A percentile compares a stretch with the other conserved stretches of the same genome.
Evolutionary conservation across 2,329 filamentous ascomycete genomes (phyloP).

Genomic region (Calonectria ilicicola): DNA sequence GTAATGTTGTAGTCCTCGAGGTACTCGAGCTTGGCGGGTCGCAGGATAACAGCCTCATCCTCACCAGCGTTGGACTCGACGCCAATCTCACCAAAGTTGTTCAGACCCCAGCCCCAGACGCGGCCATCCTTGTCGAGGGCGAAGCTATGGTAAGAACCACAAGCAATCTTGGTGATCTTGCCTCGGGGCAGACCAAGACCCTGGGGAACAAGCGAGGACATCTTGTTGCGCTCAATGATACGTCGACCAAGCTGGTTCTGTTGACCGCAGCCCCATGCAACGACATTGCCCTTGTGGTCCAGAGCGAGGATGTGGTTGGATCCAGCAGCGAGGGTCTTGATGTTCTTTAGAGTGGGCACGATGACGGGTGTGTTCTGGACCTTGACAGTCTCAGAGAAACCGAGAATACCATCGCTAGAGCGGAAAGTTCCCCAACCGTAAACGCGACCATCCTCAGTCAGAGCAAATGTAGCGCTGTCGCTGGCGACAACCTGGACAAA

Average conservation of each 20-base stretch:
- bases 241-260: conserved; percentile 73
- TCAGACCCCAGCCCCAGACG: conserved; percentile 87
- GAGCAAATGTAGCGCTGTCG: conserved; percentile 80
- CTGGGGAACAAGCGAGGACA: conserved; percentile 71
- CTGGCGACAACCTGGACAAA: conserved; percentile 76
- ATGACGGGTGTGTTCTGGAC: conserved; percentile 64
- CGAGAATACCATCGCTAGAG: conserved; percentile 72
- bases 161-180: conserved; percentile 65
- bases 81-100: conserved; percentile 86
- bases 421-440: conserved; percentile 90
- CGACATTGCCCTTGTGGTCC: conserved; percentile 73
- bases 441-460: conserved; percentile 80
- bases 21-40: conserved; percentile 74
- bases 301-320: conserved; percentile 79
- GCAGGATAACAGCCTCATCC: conserved; percentile 75
- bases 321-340: conserved; percentile 73
- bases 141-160: conserved; percentile 86
- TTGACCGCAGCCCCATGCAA: conserved; percentile 79
- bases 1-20: conserved; percentile 74
- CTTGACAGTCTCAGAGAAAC: conserved; percentile 67
- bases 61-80: conserved; percentile 67
- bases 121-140: conserved; percentile 77
- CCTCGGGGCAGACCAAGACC: conserved; percentile 69
- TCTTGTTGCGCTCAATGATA: conserved; percentile 72
- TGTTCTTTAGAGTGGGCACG: conserved; percentile 73